Conservation (phyloP, 164 flowering plant genomes). For the Nymphaea thermarum region DNA sequence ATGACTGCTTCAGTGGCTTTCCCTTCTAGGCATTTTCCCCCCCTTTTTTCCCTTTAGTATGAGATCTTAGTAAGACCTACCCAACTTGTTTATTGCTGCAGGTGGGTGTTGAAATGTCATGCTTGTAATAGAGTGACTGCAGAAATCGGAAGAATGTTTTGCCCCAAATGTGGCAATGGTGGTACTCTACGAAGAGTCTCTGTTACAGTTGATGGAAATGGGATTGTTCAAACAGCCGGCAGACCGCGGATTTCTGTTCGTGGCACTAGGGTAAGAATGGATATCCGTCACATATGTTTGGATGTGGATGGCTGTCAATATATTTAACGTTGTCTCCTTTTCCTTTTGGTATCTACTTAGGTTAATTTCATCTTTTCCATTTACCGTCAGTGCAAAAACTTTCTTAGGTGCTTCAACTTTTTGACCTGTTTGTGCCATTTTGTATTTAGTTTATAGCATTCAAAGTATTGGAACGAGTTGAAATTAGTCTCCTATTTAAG, state of each 20-base stretch:
- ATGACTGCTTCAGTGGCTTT: background rate
- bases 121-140: conserved; percentile 86
- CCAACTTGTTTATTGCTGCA: conserved; percentile 11
- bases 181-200: conserved; percentile 89
- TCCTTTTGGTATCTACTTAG: too few relatives aligned
- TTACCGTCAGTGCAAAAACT: too few relatives aligned
- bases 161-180: conserved; percentile 96
- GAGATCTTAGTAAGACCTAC: background rate
- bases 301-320: too few relatives aligned
- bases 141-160: conserved; percentile 80
- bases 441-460: too few relatives aligned
- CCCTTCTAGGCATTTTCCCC: background rate
- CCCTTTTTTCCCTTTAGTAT: too few relatives aligned
- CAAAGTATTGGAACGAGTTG: too few relatives aligned
- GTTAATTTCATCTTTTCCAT: too few relatives aligned
- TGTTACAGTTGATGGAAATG: conserved; percentile 87
- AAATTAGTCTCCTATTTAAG: too few relatives aligned
- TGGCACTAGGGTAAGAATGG: conserved; percentile 67
- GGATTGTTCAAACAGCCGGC: conserved; percentile 51
- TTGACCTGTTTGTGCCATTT: too few relatives aligned
- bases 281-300: background rate
- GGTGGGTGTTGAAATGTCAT: conserved; percentile 95
- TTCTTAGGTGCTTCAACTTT: too few relatives aligned
- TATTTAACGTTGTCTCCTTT: too few relatives aligned
- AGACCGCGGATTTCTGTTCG: conserved; percentile 64